Evolutionary conservation across 164 flowering plant species (phyloP), one percentile per base, ranked within the genome.

Genomic region (Brasenia schreberi): DNA sequence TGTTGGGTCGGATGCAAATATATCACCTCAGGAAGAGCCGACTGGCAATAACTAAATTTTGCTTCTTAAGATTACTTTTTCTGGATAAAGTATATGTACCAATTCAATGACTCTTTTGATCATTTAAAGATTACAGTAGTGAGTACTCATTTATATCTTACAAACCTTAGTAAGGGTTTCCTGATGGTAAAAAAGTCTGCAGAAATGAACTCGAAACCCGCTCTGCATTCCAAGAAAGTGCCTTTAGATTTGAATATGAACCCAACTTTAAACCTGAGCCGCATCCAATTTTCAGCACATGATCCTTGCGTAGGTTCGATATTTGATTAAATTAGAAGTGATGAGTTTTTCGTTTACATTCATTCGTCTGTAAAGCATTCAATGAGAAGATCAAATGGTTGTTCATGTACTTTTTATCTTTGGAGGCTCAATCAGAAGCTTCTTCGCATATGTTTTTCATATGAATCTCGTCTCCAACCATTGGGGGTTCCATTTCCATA

Each of bases 1-100:
- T 58, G 75, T 73, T 66, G 79, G 77, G 66, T 69, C 76, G 18
- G 85, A 75, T 70, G 83, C 73, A 19, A 33, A 67, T 61, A 53
- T 63, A 42, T 19, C 58, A 49, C n/a, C 67, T 18, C 56, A 6
- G 56, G 56, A 49, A 49, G 56, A 14, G 56, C 56, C 7, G 61
- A 61, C 56, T 42, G 62, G 45, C 61, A 59, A 66, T 58, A 60
- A 16, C 65, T 64, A 42, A 49, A 42, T 14, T 59, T 65, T 49
- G 9, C 56, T 49, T 14, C 10, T 49, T 9, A 49, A 49, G 56
- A 49, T 14, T 14, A 49, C 39, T 33, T 33, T 33, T 33, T 33
- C 39, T 33, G 39, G 39, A 33, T 33, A 33, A 33, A 33, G 39
- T 33, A 33, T 33, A 4, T 3, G 39, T 33, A 33, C 39, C 39